Conservation (phyloP, 257 asterid genomes). For the Jaltomata sinuosa region DNA sequence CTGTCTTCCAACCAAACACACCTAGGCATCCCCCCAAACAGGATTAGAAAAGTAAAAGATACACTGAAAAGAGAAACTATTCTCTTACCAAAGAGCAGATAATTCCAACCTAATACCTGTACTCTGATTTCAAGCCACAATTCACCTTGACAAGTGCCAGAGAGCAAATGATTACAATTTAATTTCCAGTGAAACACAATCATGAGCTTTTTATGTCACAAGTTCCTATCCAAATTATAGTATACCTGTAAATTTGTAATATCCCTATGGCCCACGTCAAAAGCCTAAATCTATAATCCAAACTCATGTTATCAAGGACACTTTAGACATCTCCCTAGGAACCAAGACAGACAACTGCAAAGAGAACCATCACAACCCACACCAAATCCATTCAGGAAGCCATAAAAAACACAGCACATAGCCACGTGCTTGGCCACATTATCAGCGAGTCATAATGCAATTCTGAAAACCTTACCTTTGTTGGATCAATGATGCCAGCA, state of each 20-base stretch:
- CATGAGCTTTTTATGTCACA: background rate
- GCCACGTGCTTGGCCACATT: background rate
- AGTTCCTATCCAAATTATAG: background rate
- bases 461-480: slow-evolving; percentile 46
- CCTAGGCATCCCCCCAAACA: background rate
- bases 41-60: background rate
- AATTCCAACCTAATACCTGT: background rate
- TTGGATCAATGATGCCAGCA: slow-evolving; percentile 96
- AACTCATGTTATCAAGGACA: background rate
- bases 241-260: background rate
- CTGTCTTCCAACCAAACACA: background rate
- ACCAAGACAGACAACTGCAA: background rate
- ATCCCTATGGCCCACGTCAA: background rate
- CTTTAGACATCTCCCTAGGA: background rate
- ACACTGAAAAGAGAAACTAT: background rate
- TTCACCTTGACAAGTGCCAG: background rate
- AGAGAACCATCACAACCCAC: background rate
- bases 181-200: background rate
- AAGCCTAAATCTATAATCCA: background rate
- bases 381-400: background rate
- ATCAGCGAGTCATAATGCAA: background rate
- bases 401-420: background rate
- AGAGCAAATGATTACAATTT: background rate
- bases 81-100: background rate
- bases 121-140: background rate